These are phyloP conservation scores for Symmetrospora coprosmae DNA, from an alignment of 768 basidiomycete species.

Conservation along the genomic window DNA sequence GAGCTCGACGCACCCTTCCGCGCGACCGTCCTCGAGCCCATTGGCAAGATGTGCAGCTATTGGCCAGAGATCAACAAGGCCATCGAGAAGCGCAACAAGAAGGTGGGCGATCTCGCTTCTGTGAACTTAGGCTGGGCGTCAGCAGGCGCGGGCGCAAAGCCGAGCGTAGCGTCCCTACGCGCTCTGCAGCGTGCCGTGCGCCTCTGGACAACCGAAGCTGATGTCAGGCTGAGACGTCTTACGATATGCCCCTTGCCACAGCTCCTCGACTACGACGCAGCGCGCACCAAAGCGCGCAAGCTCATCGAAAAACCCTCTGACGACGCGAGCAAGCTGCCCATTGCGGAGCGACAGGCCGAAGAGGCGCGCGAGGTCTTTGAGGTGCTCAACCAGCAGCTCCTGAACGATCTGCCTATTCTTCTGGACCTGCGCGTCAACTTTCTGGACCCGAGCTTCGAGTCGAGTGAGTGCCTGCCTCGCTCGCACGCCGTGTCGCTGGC, in stretches of 20 bases:
- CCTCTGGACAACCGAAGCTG: background rate
- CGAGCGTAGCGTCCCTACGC: background rate
- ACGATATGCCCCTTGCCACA: slow-evolving; percentile 35
- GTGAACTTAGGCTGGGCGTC: too few relatives aligned
- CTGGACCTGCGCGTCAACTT: slow-evolving; percentile 91
- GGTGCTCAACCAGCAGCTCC: slow-evolving; percentile 78
- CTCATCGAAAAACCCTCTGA: slow-evolving; percentile 81
- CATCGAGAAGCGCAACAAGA: slow-evolving; percentile 87
- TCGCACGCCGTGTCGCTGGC: background rate
- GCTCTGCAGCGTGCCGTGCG: too few relatives aligned
- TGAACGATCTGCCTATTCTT: slow-evolving; percentile 75
- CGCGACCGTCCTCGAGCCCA: slow-evolving; percentile 83
- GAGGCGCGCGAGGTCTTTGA: slow-evolving; percentile 89
- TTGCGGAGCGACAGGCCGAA: slow-evolving; percentile 93
- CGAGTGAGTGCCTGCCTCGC: slow-evolving; percentile 54
- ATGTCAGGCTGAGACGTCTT: background rate
- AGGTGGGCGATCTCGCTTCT: slow-evolving; percentile 44
- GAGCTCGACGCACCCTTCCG: slow-evolving; percentile 88
- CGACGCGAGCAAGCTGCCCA: slow-evolving; percentile 64
- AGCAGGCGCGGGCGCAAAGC: too few relatives aligned
- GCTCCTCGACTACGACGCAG: slow-evolving; percentile 90
- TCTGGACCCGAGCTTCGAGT: slow-evolving; percentile 96
- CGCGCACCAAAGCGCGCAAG: slow-evolving; percentile 77
- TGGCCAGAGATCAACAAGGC: slow-evolving; percentile 76
- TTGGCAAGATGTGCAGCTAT: slow-evolving; percentile 70